Evolutionary conservation across 2,329 filamentous ascomycete species (phyloP).

Genomic region (Aspergillus pseudoviridinutans): DNA sequence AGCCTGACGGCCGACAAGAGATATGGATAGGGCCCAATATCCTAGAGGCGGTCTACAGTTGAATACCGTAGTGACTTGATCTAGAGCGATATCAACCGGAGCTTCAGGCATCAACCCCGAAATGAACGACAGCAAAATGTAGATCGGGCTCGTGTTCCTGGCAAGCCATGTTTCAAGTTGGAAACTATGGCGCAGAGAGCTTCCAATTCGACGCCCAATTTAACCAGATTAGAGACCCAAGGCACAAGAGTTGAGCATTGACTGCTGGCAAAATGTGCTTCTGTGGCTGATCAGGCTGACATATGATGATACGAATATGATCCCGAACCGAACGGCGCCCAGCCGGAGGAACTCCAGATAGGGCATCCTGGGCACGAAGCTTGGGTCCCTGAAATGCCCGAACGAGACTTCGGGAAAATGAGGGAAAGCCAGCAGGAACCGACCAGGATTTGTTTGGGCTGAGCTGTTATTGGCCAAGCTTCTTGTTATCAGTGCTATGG

Average conservation of each 20-base stretch:
- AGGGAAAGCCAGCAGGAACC: conserved; percentile 2
- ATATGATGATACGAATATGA: neutral
- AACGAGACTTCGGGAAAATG: conserved; percentile 7
- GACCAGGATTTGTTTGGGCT: neutral
- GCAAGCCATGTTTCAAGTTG: neutral
- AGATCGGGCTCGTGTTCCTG: neutral
- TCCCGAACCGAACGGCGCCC: neutral
- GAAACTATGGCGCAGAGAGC: neutral
- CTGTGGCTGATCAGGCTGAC: neutral
- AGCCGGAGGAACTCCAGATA: neutral
- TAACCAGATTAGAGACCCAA: neutral
- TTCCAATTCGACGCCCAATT: neutral
- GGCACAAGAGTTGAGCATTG: neutral
- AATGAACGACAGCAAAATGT: neutral
- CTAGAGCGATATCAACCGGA: neutral
- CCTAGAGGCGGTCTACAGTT: too few species aligned
- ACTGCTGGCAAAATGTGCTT: too few species aligned
- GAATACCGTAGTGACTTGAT: neutral
- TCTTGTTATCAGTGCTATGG: conserved; percentile 15
- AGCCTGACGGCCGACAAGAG: too few species aligned
- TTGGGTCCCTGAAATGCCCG: conserved; percentile 6
- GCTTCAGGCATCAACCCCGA: neutral
- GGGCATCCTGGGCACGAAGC: neutral
- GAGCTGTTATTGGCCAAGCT: conserved; percentile 11
- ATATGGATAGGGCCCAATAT: too few species aligned